Evolutionary conservation across 73 alveolate genomes (phyloP).

Genomic region (Uronychia binucleata): DNA sequence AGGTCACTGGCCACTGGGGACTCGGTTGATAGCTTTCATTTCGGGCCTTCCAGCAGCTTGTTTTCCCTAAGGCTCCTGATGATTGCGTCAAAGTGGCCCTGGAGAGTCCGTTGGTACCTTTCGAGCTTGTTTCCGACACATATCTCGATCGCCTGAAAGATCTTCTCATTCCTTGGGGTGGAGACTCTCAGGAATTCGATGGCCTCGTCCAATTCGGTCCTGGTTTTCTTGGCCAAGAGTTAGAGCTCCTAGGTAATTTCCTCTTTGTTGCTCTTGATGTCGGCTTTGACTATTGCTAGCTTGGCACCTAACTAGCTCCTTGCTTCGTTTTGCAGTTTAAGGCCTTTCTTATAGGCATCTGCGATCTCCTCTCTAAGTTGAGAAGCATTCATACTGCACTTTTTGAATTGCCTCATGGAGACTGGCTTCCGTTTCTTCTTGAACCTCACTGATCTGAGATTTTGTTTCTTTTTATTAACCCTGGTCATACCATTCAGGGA

Average conservation of each 20-base stretch:
- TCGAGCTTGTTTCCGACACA: neutral
- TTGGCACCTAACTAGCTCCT: neutral
- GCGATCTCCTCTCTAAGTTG: neutral
- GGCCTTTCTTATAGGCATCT: neutral
- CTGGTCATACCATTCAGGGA: neutral
- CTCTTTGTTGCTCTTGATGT: neutral
- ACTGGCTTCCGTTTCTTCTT: neutral
- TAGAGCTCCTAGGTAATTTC: neutral
- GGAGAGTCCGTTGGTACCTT: neutral
- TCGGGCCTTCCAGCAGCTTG: no score
- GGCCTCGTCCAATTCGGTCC: neutral
- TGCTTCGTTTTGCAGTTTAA: neutral
- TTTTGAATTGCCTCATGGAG: neutral
- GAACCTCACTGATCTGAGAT: neutral
- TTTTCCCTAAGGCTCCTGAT: neutral
- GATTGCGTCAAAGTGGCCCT: neutral
- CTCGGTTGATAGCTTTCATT: neutral
- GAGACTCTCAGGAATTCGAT: neutral
- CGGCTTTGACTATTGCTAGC: neutral
- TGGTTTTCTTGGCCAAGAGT: neutral
- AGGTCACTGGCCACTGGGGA: neutral
- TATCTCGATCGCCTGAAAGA: neutral
- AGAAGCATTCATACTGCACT: neutral
- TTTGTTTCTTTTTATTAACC: neutral
- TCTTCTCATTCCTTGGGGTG: neutral